Evolutionary conservation across 306 rosid species (phyloP).

Genomic region (Rubus parviflorus): DNA sequence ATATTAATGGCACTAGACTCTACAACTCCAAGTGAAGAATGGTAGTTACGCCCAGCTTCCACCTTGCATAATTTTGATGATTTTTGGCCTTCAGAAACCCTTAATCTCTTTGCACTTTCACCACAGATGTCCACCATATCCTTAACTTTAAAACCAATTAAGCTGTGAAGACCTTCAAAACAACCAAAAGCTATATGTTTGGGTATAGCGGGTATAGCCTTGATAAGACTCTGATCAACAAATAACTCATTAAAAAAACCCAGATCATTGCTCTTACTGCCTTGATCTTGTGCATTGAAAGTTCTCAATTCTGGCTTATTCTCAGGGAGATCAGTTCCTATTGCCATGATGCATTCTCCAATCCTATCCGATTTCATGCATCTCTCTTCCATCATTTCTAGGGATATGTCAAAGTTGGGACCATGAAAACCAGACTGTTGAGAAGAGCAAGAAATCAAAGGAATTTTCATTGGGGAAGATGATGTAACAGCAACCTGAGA

Average conservation of each 20-base stretch:
- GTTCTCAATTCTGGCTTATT: neutral
- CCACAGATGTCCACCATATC: too few relatives aligned
- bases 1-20: neutral
- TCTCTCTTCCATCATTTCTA: neutral
- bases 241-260: too few relatives aligned
- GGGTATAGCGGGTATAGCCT: too few relatives aligned
- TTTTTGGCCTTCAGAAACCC: neutral
- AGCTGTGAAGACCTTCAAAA: too few relatives aligned
- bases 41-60: neutral
- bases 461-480: slow-evolving; percentile 1
- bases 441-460: slow-evolving; percentile 15
- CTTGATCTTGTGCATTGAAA: neutral
- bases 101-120: too few relatives aligned
- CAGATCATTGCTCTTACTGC: neutral
- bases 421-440: neutral
- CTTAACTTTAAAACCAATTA: too few relatives aligned
- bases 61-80: neutral
- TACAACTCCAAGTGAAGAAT: neutral
- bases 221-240: too few relatives aligned
- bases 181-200: too few relatives aligned
- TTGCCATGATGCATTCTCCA: neutral
- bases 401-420: neutral
- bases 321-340: neutral
- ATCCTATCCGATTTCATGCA: neutral
- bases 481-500: slow-evolving; percentile 6